Evolutionary conservation across 495 filamentous ascomycete species (phyloP).

Genomic region (Neurospora africana): DNA sequence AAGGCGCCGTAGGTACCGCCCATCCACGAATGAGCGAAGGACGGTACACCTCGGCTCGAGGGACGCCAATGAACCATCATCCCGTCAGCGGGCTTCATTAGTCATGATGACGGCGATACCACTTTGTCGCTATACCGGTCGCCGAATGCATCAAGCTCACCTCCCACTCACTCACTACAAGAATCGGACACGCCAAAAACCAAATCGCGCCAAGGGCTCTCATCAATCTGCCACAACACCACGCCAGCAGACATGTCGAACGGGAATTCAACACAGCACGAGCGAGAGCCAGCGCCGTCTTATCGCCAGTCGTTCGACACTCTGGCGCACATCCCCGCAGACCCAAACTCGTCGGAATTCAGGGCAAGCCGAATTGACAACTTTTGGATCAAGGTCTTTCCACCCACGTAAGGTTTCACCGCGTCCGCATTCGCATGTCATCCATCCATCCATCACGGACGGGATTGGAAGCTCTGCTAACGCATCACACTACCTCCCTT

Average conservation of each 20-base stretch:
- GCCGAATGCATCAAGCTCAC: neutral
- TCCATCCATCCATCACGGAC: neutral
- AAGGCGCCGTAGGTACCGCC: neutral
- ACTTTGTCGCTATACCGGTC: neutral
- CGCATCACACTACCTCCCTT: neutral
- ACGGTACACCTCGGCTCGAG: neutral
- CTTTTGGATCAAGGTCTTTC: neutral
- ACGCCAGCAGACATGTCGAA: neutral
- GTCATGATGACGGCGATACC: neutral
- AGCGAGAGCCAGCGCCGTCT: neutral
- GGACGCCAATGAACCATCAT: neutral
- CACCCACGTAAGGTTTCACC: neutral
- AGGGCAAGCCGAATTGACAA: neutral
- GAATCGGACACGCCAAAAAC: neutral
- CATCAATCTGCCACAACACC: neutral
- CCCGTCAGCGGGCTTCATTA: too few species aligned
- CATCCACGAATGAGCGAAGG: neutral
- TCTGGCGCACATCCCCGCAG: neutral
- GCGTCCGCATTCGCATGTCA: neutral
- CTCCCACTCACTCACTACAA: neutral
- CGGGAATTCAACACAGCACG: neutral
- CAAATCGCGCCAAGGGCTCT: neutral
- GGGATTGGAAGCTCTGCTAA: neutral
- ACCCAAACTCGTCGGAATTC: neutral
- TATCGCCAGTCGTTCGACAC: neutral